Percentiles rank a stretch among this genome's conserved stretches.
phyloP scores from a whole-genome alignment of 2,329 filamentous ascomycete species.

The Curvularia hawaiiensis region DNA sequence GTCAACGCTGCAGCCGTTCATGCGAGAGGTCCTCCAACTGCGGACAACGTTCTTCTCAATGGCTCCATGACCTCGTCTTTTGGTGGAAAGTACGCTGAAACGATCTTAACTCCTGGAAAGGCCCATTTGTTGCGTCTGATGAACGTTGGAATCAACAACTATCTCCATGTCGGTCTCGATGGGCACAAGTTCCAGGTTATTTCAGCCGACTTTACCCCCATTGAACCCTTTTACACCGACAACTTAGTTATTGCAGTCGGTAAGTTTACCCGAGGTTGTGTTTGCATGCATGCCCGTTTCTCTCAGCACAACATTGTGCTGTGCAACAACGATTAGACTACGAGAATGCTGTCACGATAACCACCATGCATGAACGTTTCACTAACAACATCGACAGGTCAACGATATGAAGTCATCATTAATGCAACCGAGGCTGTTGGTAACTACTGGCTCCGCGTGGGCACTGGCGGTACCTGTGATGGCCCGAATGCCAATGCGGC shows the following conservation, averaged over 20 bases:
- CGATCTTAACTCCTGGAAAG: conserved; percentile 47
- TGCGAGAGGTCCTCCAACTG: conserved; percentile 46
- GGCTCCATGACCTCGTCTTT: conserved; percentile 58
- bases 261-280: conserved; percentile 26
- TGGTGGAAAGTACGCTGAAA: conserved; percentile 43
- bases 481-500: conserved; percentile 41
- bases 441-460: conserved; percentile 47
- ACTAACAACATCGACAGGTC: conserved; percentile 37
- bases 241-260: conserved; percentile 44
- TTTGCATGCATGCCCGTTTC: background rate
- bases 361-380: conserved; percentile 12
- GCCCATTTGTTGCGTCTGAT: conserved; percentile 53
- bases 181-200: conserved; percentile 52
- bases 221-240: conserved; percentile 48
- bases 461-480: conserved; percentile 43
- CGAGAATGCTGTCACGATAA: conserved; percentile 18
- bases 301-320: conserved; percentile 10
- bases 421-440: conserved; percentile 36
- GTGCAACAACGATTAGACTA: conserved; percentile 10
- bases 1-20: conserved; percentile 45
- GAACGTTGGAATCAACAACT: conserved; percentile 44
- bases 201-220: conserved; percentile 51
- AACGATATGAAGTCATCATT: conserved; percentile 50
- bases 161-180: conserved; percentile 30
- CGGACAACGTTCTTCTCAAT: conserved; percentile 58